phyloP scores from a whole-genome alignment of 78 protist species.

The Dictyostelium intermedium region DNA sequence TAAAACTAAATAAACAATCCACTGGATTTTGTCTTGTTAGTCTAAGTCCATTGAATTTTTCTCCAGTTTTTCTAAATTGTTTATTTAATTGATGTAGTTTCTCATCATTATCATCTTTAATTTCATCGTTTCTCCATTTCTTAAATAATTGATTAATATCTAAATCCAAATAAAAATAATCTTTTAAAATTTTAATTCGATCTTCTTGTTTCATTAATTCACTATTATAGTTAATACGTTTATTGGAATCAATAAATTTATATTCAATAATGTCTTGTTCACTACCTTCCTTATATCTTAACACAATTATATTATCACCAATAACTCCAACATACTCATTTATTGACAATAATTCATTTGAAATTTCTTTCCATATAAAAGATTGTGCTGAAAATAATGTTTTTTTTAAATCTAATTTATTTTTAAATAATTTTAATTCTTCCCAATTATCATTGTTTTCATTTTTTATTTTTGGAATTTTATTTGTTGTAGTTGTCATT shows the following conservation, averaged over 20 bases:
- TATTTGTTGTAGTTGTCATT: not conserved
- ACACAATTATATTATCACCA: not conserved
- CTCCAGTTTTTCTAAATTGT: not conserved
- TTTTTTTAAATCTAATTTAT: slow-evolving; percentile 29
- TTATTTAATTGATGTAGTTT: slow-evolving; percentile 24
- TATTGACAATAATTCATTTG: too few species aligned
- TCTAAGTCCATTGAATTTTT: slow-evolving; percentile 51
- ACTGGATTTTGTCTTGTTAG: slow-evolving; percentile 85
- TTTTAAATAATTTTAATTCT: not conserved
- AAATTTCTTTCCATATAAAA: slow-evolving; percentile 14
- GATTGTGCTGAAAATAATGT: slow-evolving; percentile 69
- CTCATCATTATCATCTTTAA: not conserved
- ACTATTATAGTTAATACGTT: not conserved
- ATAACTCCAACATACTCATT: slow-evolving; percentile 16
- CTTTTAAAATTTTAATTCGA: not conserved
- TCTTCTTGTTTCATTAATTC: not conserved
- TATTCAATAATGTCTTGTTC: not conserved
- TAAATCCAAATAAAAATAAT: slow-evolving; percentile 28
- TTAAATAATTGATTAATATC: not conserved
- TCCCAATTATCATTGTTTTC: slow-evolving; percentile 22
- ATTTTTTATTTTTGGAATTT: not conserved
- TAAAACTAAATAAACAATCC: slow-evolving; percentile 93
- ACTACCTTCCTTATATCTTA: slow-evolving; percentile 11
- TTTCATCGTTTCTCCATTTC: slow-evolving; percentile 20
- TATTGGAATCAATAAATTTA: slow-evolving; percentile 8